Base-by-base conservation (phyloP, 768 basidiomycete genomes). In the Lentinula raphanica region DNA sequence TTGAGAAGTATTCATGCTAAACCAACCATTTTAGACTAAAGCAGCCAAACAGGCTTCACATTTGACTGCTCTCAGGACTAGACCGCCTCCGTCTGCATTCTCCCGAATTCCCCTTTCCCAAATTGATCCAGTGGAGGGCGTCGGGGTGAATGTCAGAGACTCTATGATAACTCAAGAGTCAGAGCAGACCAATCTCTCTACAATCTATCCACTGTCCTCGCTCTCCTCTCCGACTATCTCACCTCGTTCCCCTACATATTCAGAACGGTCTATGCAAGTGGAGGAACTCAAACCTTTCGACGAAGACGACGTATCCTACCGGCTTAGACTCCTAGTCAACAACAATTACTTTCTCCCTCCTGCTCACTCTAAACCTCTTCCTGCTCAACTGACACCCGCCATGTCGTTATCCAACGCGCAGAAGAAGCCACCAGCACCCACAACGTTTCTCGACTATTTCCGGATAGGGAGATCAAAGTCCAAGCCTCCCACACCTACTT, bases 291-390 rank as follows among this genome's bases (percentile, higher is more conserved):
- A 81, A 62, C 79, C 76, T 53, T 83, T 79, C 62, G 79, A 83
- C 64, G 78, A 80, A 21, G 91, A 94, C 70, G 92, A 94, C 65
- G 90, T 93, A 39, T 85, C 90, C 19, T 90, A 91, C 72, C 87
- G 92, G 23, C 81, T 94, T 19, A 87, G 85, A 39, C 79, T 94
- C 54, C 81, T 94, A 39, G 87, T 94, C 55, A 89, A 87, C 69
- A 94, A 94, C 71, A 92, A 79, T 66, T 94, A 94, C 68, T 94
- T 90, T 66, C 83, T 94, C 36, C 92, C 92, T 3, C 92, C 92
- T 9, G 91, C 92, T 0, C 92, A 94, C 65, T 79, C 85, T 40
- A 94, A 94, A 66, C 92, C 92, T 1, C 82, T 82, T 9, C 80
- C 85, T 2, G 77, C 86, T 27, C 83, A 88, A 53, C 81, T 92